Base-by-base conservation (phyloP, 306 rosid genomes). In the Castanea sativa region DNA sequence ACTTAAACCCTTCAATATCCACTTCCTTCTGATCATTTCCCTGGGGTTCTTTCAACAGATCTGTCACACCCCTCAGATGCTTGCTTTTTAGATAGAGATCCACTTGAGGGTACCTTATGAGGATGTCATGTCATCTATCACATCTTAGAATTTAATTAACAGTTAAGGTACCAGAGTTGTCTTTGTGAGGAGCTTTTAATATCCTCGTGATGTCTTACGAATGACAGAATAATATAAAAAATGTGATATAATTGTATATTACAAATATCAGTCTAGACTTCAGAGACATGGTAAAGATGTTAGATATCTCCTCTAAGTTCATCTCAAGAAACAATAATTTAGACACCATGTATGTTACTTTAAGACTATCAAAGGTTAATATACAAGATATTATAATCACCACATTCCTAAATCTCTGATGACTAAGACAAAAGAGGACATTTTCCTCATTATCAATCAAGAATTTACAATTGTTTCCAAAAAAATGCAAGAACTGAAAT, bases 51-150 rank as follows among this genome's bases (percentile, higher is more conserved):
- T 74, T 90, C 86, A 88, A 83, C 56, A 95, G 87, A 78, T 85
- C 86, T 9, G 86, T 77, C 32, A 91, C 89, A 83, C 89, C 90
- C 35, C 78, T 83, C 73, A 91, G 58, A 84, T 89, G 91, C 76
- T 84, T 51, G 81, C 83, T 89, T 84, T 78, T 85, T 41, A 95
- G 77, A 79, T 85, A 91, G 41, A 85, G 88, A 29, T 91, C 96
- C 41, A 95, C 84, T 83, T 95, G 99, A 16, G 98, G 99, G 79
- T 92, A 92, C 78, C 98, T 92, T 78, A 90, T 16, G 79, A 91
- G 70, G 72, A 95, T 84, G 87, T 95, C 99, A 79, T 89, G 86
- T 95, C 99, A 77, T 89, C 98, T 80, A 95, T 41, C 69, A 95
- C 89, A 73, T 90, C 96, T 80, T 74, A 78, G 76, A 95, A 87